Evolutionary conservation across 2,329 filamentous ascomycete species (phyloP), one percentile per base, ranked within the genome.

Genomic region (Penicillium brasilianum): DNA sequence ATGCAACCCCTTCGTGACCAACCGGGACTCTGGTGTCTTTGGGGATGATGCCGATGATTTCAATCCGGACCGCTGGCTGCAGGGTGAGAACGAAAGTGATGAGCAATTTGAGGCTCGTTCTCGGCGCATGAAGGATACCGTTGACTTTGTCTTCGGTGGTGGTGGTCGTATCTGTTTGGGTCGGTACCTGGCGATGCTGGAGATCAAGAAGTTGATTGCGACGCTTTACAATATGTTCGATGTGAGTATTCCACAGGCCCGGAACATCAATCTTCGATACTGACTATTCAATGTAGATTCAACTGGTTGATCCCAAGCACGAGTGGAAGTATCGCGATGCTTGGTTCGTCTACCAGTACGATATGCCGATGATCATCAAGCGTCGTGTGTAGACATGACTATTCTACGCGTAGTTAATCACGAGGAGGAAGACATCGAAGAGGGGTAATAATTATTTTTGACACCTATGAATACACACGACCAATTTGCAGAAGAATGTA

Each of bases 301-400:
- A 83, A 69, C 75, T 87, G 28, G 78, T 81, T n/a, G 76, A 83
- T 59, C 83, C 83, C 0, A 77, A 78, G 10, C 77, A 81, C 44
- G 78, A 81, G 55, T 76, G 87, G 65, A 80, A 79, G 61, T 82
- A 83, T n/a, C 80, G 83, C 57, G 81, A 84, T 20, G 85, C 83
- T 3, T 87, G 87, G 72, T 87, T 88, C 66, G 85, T 87, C 10
- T 84, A 87, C 10, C 85, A 87, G 71, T 77, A 82, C 53, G 85
- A 85, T 0, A 68, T 87, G 61, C 78, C 85, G 51, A 84, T 86
- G 55, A 58, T 60, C 4, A 60, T 69, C 36, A 53, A 53, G 48
- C 57, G 43, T n/a, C 63, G 55, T 50, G 64, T 44, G 20, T 61
- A 43, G 55, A 51, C 34, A 20, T 16, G 9, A 20, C 11, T 37